A percentile compares a stretch with the other conserved stretches of the same genome.
phyloP scores from a whole-genome alignment of 176 grass and related monocot species.

The Cenchrus americanus region DNA sequence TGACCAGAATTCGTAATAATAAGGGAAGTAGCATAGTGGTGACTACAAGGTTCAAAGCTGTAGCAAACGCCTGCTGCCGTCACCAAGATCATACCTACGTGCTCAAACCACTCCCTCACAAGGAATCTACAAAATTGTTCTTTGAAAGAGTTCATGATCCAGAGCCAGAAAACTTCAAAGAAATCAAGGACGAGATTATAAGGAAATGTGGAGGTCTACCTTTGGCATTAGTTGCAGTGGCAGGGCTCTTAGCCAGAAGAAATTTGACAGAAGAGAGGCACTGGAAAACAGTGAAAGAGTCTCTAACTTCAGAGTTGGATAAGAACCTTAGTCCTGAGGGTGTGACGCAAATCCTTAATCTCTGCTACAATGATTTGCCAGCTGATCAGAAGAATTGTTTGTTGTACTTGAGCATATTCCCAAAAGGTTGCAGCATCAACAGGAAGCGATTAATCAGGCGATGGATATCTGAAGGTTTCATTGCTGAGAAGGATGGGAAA shows the following conservation, averaged over 20 bases:
- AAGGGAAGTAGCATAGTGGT: background rate
- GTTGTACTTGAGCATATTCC: conserved; percentile 27
- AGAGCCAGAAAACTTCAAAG: background rate
- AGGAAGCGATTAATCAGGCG: background rate
- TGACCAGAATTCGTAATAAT: background rate
- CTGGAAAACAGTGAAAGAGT: background rate
- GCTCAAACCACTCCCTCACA: background rate
- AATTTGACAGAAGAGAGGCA: background rate
- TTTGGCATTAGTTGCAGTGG: background rate
- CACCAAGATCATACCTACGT: background rate
- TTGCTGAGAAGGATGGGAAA: conserved; percentile 15
- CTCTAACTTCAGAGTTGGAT: background rate
- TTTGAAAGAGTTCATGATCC: background rate
- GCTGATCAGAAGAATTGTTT: conserved; percentile 5
- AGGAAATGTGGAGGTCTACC: conserved; percentile 4
- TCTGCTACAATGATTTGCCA: conserved; percentile 15
- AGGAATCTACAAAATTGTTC: background rate
- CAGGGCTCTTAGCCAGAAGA: background rate
- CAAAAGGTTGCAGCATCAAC: background rate
- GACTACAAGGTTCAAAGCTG: background rate
- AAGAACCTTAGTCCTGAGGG: background rate
- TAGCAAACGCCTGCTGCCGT: background rate
- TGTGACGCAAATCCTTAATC: background rate
- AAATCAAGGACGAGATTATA: background rate
- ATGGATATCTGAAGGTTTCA: conserved; percentile 26